These are phyloP conservation scores for Candolleomyces eurysporus DNA, from an alignment of 768 basidiomycete genomes.

Conservation along the genomic window DNA sequence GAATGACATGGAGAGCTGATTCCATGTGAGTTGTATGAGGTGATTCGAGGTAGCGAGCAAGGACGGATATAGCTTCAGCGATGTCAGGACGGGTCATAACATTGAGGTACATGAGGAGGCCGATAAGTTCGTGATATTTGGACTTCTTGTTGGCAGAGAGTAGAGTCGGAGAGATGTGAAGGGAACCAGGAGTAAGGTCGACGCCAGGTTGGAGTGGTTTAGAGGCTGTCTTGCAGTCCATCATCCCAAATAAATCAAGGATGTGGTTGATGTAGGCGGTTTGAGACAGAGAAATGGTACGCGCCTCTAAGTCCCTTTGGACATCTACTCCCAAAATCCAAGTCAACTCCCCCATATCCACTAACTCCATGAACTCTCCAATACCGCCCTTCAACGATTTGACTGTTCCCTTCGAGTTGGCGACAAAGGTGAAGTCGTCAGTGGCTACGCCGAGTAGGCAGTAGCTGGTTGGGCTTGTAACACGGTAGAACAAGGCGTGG, in stretches of 20 bases:
- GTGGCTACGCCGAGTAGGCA: constrained; percentile 17
- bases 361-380: constrained; percentile 14
- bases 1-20: constrained; percentile 12
- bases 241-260: constrained; percentile 16
- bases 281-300: constrained; percentile 24
- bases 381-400: neutral
- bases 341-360: constrained; percentile 23
- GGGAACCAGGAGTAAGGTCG: neutral
- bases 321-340: constrained; percentile 28
- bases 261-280: constrained; percentile 20
- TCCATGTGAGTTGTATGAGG: constrained; percentile 13
- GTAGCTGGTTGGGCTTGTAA: constrained; percentile 22
- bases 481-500: too few relatives aligned
- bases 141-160: neutral
- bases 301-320: constrained; percentile 12
- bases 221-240: constrained; percentile 16
- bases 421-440: constrained; percentile 11
- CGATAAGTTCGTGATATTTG: constrained; percentile 2
- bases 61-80: neutral
- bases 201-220: constrained; percentile 15
- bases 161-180: neutral
- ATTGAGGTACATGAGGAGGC: constrained; percentile 2
- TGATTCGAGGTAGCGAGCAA: constrained; percentile 13
- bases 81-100: constrained; percentile 8
- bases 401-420: too few relatives aligned